Base-by-base conservation (phyloP, 805 yeast species). In the Brettanomyces nanus region DNA sequence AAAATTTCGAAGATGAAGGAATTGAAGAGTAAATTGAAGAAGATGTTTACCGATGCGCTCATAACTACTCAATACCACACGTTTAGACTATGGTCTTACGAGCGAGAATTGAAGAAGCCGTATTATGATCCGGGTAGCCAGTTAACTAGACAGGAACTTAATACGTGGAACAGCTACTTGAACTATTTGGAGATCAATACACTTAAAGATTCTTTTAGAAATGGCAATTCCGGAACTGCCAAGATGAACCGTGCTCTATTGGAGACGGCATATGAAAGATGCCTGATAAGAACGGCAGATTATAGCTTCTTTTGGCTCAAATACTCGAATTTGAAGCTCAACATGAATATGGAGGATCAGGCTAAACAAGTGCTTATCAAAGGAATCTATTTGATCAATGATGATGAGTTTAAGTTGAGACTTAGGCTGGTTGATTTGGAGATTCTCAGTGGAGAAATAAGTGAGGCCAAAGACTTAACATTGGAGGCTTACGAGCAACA, bases 111-210 rank as follows among this genome's bases (percentile, higher is more conserved):
- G 5, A 45, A 52, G 5, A 43, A 56, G 7, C 67, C 66, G 6
- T 69, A 59, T 43, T 70, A 52, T 45, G 59, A 58, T 20, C 62
- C 66, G 1, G 49, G 56, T 64, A 3, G 42, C 32, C 45, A 53
- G 25, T 45, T 58, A 20, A 34, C 53, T 44, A 44, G 69, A 54
- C 43, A 51, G 49, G 83, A 81, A 45, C 49, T 80, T 17, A 70
- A 68, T 15, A 63, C 60, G 9, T 81, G 95, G 77, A 72, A 68
- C 37, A 54, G 62, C 21, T 85, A 80, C 53, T 48, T 82, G 27
- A 69, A 68, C 44, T 73, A 65, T 40, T 58, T 75, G 27, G 85
- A 80, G 45, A 51, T 49, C 6, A 31, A 47, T 30, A 48, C 44
- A 14, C 36, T 58, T 17, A 53, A 48, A 33, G 21, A 38, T 5